Evolutionary conservation across 306 rosid genomes (phyloP).

Genomic region (Castanopsis chinensis): DNA sequence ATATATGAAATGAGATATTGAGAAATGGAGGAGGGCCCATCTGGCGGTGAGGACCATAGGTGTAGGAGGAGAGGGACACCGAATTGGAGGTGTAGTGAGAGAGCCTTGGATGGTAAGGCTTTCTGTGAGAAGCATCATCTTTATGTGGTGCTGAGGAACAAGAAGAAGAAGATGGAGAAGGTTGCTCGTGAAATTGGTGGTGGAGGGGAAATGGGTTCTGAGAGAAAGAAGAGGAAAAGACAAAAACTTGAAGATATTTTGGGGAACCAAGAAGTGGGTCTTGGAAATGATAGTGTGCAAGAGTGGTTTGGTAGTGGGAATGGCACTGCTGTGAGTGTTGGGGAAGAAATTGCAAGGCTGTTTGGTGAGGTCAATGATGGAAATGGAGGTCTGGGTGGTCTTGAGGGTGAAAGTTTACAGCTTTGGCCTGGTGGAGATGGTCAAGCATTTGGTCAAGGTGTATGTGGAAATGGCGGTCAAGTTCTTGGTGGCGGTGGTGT

Average conservation of each 20-base stretch:
- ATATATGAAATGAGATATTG: not conserved
- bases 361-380: constrained; percentile 29
- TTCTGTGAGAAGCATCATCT: constrained; percentile 10
- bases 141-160: not conserved
- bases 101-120: constrained; percentile 19
- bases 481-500: constrained; percentile 22
- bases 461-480: constrained; percentile 21
- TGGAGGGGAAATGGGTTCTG: constrained; percentile 6
- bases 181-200: constrained; percentile 18
- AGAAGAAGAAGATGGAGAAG: not conserved
- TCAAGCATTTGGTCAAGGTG: constrained; percentile 18
- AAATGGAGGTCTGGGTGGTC: constrained; percentile 6
- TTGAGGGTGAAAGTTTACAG: constrained; percentile 12
- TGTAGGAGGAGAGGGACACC: constrained; percentile 14
- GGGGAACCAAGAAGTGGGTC: constrained; percentile 22
- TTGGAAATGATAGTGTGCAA: constrained; percentile 13
- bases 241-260: constrained; percentile 18
- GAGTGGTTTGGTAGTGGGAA: constrained; percentile 8
- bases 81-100: constrained; percentile 36
- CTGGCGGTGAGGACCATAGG: constrained; percentile 1
- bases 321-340: constrained; percentile 11
- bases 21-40: constrained; percentile 23
- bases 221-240: not conserved
- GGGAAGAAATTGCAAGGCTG: constrained; percentile 22
- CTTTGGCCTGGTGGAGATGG: constrained; percentile 29